phyloP scores from a whole-genome alignment of 1,284 basidiomycete genomes.

The Cerioporus squamosus region DNA sequence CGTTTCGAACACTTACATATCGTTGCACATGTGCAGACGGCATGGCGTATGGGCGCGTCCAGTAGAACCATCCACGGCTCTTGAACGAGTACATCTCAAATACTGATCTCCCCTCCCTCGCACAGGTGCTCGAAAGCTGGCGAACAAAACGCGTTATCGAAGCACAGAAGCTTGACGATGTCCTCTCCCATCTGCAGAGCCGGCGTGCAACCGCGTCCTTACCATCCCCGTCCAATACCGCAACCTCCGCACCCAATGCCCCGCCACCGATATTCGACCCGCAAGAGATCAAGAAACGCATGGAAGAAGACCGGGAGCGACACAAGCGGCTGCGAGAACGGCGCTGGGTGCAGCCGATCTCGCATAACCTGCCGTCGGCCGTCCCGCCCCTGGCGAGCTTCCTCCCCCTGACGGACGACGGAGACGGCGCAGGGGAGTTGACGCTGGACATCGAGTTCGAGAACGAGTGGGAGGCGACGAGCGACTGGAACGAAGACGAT shows the following conservation, averaged over 20 bases:
- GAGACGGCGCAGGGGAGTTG: conserved; percentile 50
- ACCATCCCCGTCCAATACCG: conserved; percentile 27
- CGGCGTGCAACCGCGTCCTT: conserved; percentile 42
- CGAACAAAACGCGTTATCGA: conserved; percentile 84
- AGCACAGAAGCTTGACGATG: conserved; percentile 73
- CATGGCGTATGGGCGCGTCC: too few relatives aligned
- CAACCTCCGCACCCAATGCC: conserved; percentile 25
- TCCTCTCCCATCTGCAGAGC: conserved; percentile 52
- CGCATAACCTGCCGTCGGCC: conserved; percentile 49
- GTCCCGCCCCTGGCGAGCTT: conserved; percentile 60
- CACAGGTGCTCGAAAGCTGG: conserved; percentile 87
- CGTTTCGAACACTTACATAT: too few relatives aligned
- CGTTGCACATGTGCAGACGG: too few relatives aligned
- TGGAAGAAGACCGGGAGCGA: conserved; percentile 94
- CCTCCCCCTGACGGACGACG: conserved; percentile 54
- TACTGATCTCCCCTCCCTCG: not conserved
- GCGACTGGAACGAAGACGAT: conserved; percentile 90
- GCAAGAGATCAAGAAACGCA: conserved; percentile 82
- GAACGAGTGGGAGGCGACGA: conserved; percentile 89
- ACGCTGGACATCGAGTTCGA: conserved; percentile 89
- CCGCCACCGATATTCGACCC: conserved; percentile 49
- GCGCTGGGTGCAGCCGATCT: conserved; percentile 87
- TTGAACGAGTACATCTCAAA: too few relatives aligned
- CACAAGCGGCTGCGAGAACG: conserved; percentile 93
- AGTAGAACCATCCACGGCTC: too few relatives aligned